phyloP scores from a whole-genome alignment of 2,329 filamentous ascomycete genomes.

The Bipolaris oryzae region DNA sequence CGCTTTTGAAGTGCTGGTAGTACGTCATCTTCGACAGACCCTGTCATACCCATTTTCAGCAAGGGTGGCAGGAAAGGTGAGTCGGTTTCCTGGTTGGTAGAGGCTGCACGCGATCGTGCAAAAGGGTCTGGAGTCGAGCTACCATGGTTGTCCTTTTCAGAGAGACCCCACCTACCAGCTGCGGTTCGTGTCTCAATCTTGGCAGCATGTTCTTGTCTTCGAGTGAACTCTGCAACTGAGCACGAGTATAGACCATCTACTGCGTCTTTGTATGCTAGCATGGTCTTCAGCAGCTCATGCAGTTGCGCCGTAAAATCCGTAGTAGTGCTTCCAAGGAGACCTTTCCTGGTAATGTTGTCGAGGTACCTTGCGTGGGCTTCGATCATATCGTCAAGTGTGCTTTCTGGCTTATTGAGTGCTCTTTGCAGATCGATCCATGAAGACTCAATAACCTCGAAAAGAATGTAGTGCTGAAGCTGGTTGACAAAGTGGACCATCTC shows the following conservation, averaged over 20 bases:
- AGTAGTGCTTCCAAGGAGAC: slow-evolving; percentile 76
- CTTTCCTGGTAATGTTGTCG: slow-evolving; percentile 93
- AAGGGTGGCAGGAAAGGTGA: slow-evolving; percentile 53
- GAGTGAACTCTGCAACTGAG: slow-evolving; percentile 91
- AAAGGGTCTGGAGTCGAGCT: slow-evolving; percentile 33
- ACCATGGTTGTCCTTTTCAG: slow-evolving; percentile 55
- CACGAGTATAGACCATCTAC: slow-evolving; percentile 95
- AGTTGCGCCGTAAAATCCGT: slow-evolving; percentile 86
- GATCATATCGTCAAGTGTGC: slow-evolving; percentile 94
- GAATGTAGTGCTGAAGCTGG: slow-evolving; percentile 96
- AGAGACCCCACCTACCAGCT: slow-evolving; percentile 68
- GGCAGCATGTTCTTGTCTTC: slow-evolving; percentile 82
- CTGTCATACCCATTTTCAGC: slow-evolving; percentile 38
- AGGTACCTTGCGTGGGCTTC: slow-evolving; percentile 89
- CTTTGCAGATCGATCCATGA: slow-evolving; percentile 91
- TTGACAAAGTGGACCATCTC: slow-evolving; percentile 99
- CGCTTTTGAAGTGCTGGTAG: slow-evolving; percentile 78
- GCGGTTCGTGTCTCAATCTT: slow-evolving; percentile 70
- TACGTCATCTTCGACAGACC: slow-evolving; percentile 63
- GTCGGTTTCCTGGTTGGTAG: slow-evolving; percentile 40
- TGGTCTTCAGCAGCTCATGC: slow-evolving; percentile 88
- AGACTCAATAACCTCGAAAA: slow-evolving; percentile 97
- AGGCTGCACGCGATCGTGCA: slow-evolving; percentile 27
- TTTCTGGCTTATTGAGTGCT: slow-evolving; percentile 80
- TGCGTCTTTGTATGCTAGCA: slow-evolving; percentile 91